phyloP scores from a whole-genome alignment of 495 filamentous ascomycete species.

The Parmelia sp. region DNA sequence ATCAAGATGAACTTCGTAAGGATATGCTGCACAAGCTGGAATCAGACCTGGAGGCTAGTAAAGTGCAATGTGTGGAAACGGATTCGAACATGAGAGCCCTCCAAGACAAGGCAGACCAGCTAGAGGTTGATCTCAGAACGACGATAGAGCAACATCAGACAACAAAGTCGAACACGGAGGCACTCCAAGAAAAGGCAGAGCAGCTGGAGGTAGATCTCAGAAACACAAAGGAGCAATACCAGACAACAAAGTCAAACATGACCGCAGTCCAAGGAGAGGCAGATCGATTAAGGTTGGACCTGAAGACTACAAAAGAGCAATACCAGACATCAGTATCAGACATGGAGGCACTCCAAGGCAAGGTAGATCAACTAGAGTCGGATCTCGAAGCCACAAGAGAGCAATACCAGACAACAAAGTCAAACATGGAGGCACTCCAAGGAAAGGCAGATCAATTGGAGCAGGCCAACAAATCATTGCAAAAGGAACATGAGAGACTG shows the following conservation, averaged over 20 bases:
- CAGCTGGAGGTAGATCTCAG: not conserved
- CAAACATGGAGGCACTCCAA: not conserved
- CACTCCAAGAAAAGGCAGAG: not conserved
- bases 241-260: not conserved
- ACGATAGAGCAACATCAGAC: not conserved
- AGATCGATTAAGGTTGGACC: not conserved
- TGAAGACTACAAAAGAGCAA: not conserved
- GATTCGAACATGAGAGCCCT: not conserved
- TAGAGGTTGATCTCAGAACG: not conserved
- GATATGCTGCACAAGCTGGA: not conserved
- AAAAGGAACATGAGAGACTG: not conserved
- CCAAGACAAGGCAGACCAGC: not conserved
- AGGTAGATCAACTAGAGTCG: not conserved
- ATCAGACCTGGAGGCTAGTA: not conserved
- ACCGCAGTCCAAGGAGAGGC: not conserved
- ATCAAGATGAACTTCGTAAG: not conserved
- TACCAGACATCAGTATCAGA: not conserved
- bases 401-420: not conserved
- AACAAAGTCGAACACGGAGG: not conserved
- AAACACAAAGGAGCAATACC: not conserved
- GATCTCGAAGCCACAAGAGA: not conserved
- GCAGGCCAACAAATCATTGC: not conserved
- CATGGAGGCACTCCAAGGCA: not conserved
- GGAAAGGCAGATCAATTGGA: not conserved
- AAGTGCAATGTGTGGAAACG: not conserved